These are phyloP conservation scores for Microbotryum lychnidis-dioicae DNA, from an alignment of 1,284 basidiomycete genomes.

Conservation along the genomic window DNA sequence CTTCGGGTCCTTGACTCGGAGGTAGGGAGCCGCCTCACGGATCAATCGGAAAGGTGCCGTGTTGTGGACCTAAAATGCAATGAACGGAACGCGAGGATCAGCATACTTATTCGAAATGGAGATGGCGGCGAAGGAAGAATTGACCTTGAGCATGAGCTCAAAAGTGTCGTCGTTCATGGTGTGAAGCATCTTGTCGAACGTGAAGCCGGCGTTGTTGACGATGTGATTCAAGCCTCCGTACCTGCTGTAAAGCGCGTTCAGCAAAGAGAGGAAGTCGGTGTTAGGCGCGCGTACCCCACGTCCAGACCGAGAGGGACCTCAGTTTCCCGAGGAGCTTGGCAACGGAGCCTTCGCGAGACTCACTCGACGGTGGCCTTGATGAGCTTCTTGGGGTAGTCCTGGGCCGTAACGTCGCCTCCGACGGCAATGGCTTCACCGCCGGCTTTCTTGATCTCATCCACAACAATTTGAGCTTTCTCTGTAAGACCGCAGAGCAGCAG, in stretches of 20 bases:
- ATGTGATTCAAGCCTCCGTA: conserved; percentile 78
- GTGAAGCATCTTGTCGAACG: conserved; percentile 61
- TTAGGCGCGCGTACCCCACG: no score
- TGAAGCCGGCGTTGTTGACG: conserved; percentile 60
- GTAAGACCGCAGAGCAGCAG: conserved; percentile 37
- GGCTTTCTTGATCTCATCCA: conserved; percentile 60
- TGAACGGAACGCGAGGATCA: no score
- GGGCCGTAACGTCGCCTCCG: conserved; percentile 65
- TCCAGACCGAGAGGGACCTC: no score
- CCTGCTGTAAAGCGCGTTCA: conserved; percentile 45
- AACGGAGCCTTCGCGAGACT: conserved; percentile 33
- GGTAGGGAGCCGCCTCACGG: conserved; percentile 71
- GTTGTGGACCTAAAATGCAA: conserved; percentile 49
- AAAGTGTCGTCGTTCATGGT: conserved; percentile 74
- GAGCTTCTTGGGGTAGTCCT: conserved; percentile 71
- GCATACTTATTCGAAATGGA: no score
- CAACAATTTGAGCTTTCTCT: conserved; percentile 56
- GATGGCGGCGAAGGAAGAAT: no score
- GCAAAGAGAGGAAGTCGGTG: no score
- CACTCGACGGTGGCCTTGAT: conserved; percentile 67
- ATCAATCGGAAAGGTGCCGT: conserved; percentile 76
- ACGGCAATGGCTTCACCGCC: conserved; percentile 67
- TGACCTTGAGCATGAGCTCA: conserved; percentile 64
- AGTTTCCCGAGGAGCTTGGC: no score
- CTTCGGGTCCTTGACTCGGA: conserved; percentile 60